A percentile compares a stretch with the other conserved stretches of the same genome.
These are phyloP conservation scores for Solanum paucissectum DNA, from an alignment of 257 asterid species.

Conservation along the genomic window DNA sequence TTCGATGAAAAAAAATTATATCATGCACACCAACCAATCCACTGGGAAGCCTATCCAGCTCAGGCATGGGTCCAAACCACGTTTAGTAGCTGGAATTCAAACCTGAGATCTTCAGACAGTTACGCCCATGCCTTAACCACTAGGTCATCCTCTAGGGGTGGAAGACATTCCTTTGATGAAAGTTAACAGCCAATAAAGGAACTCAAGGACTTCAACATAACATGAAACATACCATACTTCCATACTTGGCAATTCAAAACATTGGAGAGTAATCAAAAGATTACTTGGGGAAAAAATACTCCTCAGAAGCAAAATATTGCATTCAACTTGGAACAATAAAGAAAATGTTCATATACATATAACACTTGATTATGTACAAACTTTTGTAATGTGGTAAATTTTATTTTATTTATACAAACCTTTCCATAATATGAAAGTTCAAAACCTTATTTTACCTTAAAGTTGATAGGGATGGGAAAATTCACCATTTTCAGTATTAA, in stretches of 20 bases:
- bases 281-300: neutral
- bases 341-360: neutral
- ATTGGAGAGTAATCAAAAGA: neutral
- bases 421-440: neutral
- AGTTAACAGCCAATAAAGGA: neutral
- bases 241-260: neutral
- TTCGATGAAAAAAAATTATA: neutral
- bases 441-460: neutral
- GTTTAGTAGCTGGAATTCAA: neutral
- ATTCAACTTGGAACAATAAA: neutral
- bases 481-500: neutral
- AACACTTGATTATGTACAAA: neutral
- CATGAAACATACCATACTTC: neutral
- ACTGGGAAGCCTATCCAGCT: neutral
- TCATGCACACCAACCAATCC: neutral
- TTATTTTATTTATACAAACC: neutral
- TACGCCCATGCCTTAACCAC: neutral
- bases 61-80: neutral
- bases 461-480: neutral
- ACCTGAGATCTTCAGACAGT: neutral
- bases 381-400: neutral
- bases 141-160: neutral
- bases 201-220: neutral
- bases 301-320: neutral
- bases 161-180: neutral